phyloP scores from a whole-genome alignment of 441 rosid species.

The Pelargonium myrrhifolium region DNA sequence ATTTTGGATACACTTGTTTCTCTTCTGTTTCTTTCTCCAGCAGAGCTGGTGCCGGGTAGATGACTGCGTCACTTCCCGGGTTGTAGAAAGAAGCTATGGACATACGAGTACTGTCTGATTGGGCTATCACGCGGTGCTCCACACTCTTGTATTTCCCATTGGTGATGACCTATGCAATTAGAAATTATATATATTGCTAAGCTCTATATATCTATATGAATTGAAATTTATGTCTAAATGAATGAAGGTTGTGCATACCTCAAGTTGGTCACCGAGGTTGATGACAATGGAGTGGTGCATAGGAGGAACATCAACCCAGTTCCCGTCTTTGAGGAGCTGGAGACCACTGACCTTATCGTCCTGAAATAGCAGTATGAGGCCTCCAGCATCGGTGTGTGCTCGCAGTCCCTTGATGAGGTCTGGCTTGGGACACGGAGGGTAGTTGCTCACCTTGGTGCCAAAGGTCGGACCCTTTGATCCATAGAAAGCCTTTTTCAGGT shows the following conservation, averaged over 20 bases:
- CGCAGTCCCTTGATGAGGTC: slow-evolving; percentile 66
- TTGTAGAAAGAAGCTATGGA: slow-evolving; percentile 87
- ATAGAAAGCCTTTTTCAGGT: slow-evolving; percentile 53
- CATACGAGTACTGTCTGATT: slow-evolving; percentile 50
- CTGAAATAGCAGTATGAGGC: slow-evolving; percentile 72
- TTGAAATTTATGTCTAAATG: too few relatives aligned
- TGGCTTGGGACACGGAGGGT: slow-evolving; percentile 84
- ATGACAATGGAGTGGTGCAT: slow-evolving; percentile 59
- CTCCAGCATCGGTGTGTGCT: slow-evolving; percentile 93
- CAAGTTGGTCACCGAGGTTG: slow-evolving; percentile 90
- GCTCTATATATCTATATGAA: too few relatives aligned
- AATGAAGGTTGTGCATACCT: neutral
- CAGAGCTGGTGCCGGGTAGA: slow-evolving; percentile 53
- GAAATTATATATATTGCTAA: too few relatives aligned
- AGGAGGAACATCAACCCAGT: slow-evolving; percentile 86
- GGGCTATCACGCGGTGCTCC: slow-evolving; percentile 64
- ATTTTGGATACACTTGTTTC: slow-evolving; percentile 49
- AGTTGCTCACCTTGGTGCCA: slow-evolving; percentile 89
- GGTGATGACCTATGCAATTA: slow-evolving; percentile 43
- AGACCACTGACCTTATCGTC: slow-evolving; percentile 75
- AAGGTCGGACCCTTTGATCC: slow-evolving; percentile 48
- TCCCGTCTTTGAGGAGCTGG: slow-evolving; percentile 65
- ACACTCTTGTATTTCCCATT: slow-evolving; percentile 81
- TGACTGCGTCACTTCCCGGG: slow-evolving; percentile 61
- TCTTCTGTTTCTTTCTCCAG: slow-evolving; percentile 21